These are phyloP conservation scores for Ciborinia camelliae DNA, from an alignment of 2,329 filamentous ascomycete species.

Conservation along the genomic window DNA sequence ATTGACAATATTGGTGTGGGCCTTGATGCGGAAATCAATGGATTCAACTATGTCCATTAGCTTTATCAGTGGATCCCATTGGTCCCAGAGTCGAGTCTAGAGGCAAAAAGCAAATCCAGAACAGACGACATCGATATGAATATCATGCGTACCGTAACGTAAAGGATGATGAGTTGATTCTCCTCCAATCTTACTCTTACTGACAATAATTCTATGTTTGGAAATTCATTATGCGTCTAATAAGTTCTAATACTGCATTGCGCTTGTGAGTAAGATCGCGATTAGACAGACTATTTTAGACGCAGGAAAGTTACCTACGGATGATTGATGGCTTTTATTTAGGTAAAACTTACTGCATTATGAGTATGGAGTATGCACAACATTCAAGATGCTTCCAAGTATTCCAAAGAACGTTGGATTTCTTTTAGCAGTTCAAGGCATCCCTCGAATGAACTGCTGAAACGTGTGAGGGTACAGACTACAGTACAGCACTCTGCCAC, in stretches of 20 bases:
- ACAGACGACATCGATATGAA: constrained; percentile 1
- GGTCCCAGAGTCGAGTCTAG: not conserved
- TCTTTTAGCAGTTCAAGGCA: not conserved
- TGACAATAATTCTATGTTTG: not conserved
- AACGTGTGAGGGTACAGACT: not conserved
- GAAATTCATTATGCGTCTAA: not conserved
- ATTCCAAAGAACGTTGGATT: not conserved
- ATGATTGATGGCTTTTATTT: too few species aligned
- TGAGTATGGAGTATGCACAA: too few species aligned
- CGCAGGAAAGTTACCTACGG: too few species aligned
- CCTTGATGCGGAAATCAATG: not conserved
- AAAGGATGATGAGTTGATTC: not conserved
- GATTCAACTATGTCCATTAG: not conserved
- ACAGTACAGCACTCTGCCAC: too few species aligned
- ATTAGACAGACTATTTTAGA: not conserved
- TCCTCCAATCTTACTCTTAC: too few species aligned
- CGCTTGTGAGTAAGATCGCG: not conserved
- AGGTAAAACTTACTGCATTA: too few species aligned
- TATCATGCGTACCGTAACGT: too few species aligned
- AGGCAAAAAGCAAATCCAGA: not conserved
- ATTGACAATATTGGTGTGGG: not conserved
- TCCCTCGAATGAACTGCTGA: not conserved
- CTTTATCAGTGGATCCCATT: constrained; percentile 3
- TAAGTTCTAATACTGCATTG: not conserved
- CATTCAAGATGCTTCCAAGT: too few species aligned